Evolutionary conservation across 176 grass and related monocot species (phyloP).

Genomic region (Echinochloa phyllopogon): DNA sequence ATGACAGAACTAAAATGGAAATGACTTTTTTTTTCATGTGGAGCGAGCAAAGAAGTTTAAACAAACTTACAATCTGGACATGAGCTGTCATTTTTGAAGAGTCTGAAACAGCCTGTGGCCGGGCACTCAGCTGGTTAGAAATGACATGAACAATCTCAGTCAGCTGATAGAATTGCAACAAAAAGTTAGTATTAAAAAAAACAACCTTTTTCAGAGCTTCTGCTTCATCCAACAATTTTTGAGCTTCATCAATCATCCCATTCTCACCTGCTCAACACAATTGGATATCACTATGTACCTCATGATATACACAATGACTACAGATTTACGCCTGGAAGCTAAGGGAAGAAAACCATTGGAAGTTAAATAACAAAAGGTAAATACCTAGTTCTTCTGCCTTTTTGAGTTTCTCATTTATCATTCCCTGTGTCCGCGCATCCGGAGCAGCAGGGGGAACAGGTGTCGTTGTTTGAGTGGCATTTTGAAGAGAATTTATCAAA

Average conservation of each 20-base stretch:
- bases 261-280: slow-evolving; percentile 68
- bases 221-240: slow-evolving; percentile 92
- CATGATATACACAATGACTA: not conserved
- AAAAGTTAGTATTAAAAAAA: slow-evolving; percentile 35
- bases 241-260: slow-evolving; percentile 94
- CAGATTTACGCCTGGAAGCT: slow-evolving; percentile 7
- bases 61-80: slow-evolving; percentile 84
- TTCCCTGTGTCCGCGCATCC: slow-evolving; percentile 84
- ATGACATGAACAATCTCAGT: slow-evolving; percentile 14
- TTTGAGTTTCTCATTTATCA: slow-evolving; percentile 96
- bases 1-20: not conserved
- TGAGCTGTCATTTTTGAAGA: slow-evolving; percentile 78
- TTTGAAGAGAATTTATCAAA: slow-evolving; percentile 65
- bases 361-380: slow-evolving; percentile 16
- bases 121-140: slow-evolving; percentile 62
- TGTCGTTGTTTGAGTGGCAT: slow-evolving; percentile 50
- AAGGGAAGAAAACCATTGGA: slow-evolving; percentile 21
- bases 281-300: slow-evolving; percentile 20
- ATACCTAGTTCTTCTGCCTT: slow-evolving; percentile 94
- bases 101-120: slow-evolving; percentile 63
- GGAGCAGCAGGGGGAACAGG: slow-evolving; percentile 47
- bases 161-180: slow-evolving; percentile 22
- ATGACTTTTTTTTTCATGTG: slow-evolving; percentile 29
- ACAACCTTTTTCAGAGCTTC: slow-evolving; percentile 95
- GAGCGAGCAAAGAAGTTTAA: not conserved